These are phyloP conservation scores for Polychytrium aggregatum DNA, from an alignment of 192 early-diverging fungal species.

Conservation along the genomic window DNA sequence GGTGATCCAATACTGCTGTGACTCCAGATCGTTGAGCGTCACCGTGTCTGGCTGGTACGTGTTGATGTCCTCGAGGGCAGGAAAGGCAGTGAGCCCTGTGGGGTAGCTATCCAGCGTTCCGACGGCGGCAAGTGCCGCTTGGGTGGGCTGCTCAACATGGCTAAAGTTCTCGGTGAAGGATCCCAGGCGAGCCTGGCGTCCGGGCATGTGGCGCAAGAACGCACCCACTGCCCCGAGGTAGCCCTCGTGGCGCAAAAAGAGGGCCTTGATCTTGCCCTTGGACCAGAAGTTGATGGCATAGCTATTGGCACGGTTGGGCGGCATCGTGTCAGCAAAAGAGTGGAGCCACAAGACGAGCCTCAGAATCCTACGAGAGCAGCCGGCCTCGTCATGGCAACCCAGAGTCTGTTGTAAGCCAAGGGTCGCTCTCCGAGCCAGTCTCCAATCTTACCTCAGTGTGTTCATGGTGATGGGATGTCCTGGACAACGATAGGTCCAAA, in stretches of 20 bases:
- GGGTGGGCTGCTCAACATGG: conserved; percentile 44
- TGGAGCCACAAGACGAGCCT: no score
- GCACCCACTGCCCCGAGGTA: conserved; percentile 93
- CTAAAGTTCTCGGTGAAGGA: conserved; percentile 85
- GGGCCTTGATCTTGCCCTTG: conserved; percentile 82
- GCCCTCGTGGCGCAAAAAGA: conserved; percentile 95
- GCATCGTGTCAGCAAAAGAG: not conserved
- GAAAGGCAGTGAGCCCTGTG: conserved; percentile 39
- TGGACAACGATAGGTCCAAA: conserved; percentile 6
- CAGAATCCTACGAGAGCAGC: no score
- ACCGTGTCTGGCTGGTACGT: conserved; percentile 62
- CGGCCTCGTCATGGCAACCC: no score
- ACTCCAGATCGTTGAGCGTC: conserved; percentile 37
- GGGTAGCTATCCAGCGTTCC: conserved; percentile 56
- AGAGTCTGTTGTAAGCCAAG: no score
- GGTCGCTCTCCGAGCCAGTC: not conserved
- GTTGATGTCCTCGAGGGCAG: conserved; percentile 38
- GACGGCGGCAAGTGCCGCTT: conserved; percentile 38
- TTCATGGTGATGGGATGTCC: conserved; percentile 96
- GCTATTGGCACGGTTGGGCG: not conserved
- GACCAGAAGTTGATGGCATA: conserved; percentile 98
- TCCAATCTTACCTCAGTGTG: conserved; percentile 53
- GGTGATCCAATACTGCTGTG: conserved; percentile 68
- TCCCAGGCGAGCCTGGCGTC: not conserved
- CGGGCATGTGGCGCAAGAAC: conserved; percentile 39